These are phyloP conservation scores for Malus hybrid DNA, from an alignment of 331 rosid genomes.

Conservation along the genomic window DNA sequence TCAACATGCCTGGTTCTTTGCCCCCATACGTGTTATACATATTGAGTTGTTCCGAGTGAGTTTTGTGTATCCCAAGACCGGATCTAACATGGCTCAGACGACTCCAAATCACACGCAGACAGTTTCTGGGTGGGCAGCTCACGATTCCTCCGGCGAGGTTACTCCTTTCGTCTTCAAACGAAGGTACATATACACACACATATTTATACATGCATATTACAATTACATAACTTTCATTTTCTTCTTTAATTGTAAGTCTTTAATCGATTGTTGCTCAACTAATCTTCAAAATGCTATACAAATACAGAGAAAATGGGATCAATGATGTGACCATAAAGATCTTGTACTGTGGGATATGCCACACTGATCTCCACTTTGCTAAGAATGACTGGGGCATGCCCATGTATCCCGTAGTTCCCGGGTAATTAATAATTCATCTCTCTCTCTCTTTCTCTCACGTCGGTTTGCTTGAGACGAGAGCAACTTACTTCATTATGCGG, in stretches of 20 bases:
- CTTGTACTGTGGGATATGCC: constrained; percentile 72
- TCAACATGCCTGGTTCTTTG: no score
- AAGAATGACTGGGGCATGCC: constrained; percentile 67
- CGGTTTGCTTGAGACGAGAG: no score
- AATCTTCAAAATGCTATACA: background rate
- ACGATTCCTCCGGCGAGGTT: constrained; percentile 53
- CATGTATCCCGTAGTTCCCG: constrained; percentile 23
- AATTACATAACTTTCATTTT: no score
- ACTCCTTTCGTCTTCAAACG: constrained; percentile 55
- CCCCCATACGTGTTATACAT: no score
- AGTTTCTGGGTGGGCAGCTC: constrained; percentile 86
- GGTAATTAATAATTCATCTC: background rate
- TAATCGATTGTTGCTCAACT: background rate
- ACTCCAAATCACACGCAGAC: constrained; percentile 60
- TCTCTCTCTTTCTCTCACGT: no score
- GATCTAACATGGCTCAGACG: constrained; percentile 33
- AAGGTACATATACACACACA: constrained; percentile 22
- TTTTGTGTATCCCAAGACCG: background rate
- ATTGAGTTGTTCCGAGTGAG: no score
- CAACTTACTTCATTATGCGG: no score
- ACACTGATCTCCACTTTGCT: constrained; percentile 57
- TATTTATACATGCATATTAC: no score
- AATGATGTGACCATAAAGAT: constrained; percentile 59
- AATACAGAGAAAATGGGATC: constrained; percentile 53
- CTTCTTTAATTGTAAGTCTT: background rate